These are phyloP conservation scores for Lunasporangiospora selenospora DNA, from an alignment of 192 early-diverging fungal species.

Conservation along the genomic window DNA sequence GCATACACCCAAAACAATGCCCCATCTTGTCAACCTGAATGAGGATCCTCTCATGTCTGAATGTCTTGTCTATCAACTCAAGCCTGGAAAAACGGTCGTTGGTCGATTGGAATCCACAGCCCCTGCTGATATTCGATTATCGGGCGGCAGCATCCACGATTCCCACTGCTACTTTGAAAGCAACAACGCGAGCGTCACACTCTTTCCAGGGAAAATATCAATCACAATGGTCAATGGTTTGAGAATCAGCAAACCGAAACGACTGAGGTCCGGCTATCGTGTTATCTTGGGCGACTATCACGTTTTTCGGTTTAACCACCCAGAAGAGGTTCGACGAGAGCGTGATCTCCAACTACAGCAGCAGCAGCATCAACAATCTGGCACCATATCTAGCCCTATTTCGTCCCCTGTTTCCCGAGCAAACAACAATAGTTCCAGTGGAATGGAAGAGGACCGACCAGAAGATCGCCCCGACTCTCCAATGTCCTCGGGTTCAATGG, in stretches of 20 bases:
- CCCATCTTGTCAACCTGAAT: slow-evolving; percentile 90
- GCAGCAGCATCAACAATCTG: slow-evolving; percentile 21
- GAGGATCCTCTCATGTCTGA: slow-evolving; percentile 92
- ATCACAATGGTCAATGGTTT: slow-evolving; percentile 84
- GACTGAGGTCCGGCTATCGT: slow-evolving; percentile 74
- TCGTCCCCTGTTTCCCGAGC: slow-evolving; percentile 14
- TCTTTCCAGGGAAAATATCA: slow-evolving; percentile 62
- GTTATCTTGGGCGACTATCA: slow-evolving; percentile 83
- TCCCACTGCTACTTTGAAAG: slow-evolving; percentile 82
- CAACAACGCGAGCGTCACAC: slow-evolving; percentile 59
- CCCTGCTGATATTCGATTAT: slow-evolving; percentile 63
- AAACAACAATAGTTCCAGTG: slow-evolving; percentile 8
- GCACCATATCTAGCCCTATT: slow-evolving; percentile 17
- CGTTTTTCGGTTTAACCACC: slow-evolving; percentile 87
- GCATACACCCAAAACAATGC: slow-evolving; percentile 76
- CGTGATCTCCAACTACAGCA: slow-evolving; percentile 45
- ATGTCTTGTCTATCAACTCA: slow-evolving; percentile 88
- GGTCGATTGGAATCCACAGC: slow-evolving; percentile 55
- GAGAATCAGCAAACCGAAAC: slow-evolving; percentile 61
- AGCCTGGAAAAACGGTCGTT: slow-evolving; percentile 73
- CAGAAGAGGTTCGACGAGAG: slow-evolving; percentile 77
- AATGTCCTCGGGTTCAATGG: slow-evolving; percentile 49
- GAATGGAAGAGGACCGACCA: slow-evolving; percentile 47
- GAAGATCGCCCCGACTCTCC: slow-evolving; percentile 47
- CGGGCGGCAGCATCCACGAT: slow-evolving; percentile 64